Evolutionary conservation across 306 rosid species (phyloP), one percentile per base, ranked within the genome.

Genomic region (Adenanthera pavonina): DNA sequence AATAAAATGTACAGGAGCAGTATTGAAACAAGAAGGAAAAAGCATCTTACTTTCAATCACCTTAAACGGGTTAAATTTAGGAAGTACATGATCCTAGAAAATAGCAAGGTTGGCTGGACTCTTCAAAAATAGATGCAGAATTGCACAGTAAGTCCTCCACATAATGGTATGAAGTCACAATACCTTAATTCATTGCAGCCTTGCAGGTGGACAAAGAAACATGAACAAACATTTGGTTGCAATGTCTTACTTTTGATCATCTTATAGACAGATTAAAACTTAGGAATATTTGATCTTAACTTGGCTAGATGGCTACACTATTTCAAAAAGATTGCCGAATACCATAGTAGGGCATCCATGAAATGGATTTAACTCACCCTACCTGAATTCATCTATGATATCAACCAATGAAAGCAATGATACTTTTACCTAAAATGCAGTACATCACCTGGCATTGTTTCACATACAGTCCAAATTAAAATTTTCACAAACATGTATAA

Each of bases 391-490:
- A 43, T 14, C 38, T 5, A 44, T 19, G 40, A 47, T 69, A 12
- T 5, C 72, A 15, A 19, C 51, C 74, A 69, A 69, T 41, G 52
- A 43, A 36, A 69, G 35, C 35, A 69, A 69, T 10, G 36, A 15
- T 36, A 47, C 64, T 13, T 35, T n/a, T 13, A 8, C 44, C 61
- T 40, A 48, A 59, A 79, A 66, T 66, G 62, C 54, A 75, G 54
- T 33, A 61, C 46, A 56, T 48, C 61, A 70, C 40, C 36, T 73
- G 43, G 67, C 79, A 83, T 51, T 34, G 54, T 72, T 52, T 78
- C 60, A 43, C 52, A 83, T 40, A 49, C 2, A 36, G 46, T 69
- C 40, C 44, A 19, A 12, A 6, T 47, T 70, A 69, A 10, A 19
- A 48, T 48, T 69, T 44, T 76, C 75, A 48, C 56, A 20, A 51